A percentile compares a stretch with the other conserved stretches of the same genome.
phyloP scores from a whole-genome alignment of 2,329 filamentous ascomycete genomes.

The Fusarium goolgardi region DNA sequence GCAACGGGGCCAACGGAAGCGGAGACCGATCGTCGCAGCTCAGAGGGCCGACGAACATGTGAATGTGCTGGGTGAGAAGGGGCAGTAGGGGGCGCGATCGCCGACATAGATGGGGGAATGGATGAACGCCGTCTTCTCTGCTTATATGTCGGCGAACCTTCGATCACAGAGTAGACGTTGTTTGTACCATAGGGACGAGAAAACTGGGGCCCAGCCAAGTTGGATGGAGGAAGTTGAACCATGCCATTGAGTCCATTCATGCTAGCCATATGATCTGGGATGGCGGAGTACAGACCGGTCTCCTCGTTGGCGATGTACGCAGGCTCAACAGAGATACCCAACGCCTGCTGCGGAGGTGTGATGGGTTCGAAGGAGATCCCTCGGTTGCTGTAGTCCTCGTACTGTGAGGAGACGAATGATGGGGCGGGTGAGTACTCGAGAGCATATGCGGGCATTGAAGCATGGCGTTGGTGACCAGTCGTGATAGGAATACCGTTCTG shows the following conservation, averaged over 20 bases:
- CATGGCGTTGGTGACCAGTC: slow-evolving; percentile 89
- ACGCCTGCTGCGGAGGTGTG: slow-evolving; percentile 90
- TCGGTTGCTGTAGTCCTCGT: slow-evolving; percentile 96
- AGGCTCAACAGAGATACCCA: slow-evolving; percentile 85
- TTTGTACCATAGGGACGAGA: slow-evolving; percentile 76
- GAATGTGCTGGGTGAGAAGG: slow-evolving; percentile 73
- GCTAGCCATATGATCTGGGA: slow-evolving; percentile 82
- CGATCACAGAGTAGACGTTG: slow-evolving; percentile 94
- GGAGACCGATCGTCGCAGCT: slow-evolving; percentile 91
- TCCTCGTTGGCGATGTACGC: slow-evolving; percentile 99
- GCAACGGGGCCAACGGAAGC: slow-evolving; percentile 84
- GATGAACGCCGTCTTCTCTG: slow-evolving; percentile 94
- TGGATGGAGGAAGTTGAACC: slow-evolving; percentile 90
- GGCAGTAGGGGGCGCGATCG: slow-evolving; percentile 74
- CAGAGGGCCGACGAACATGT: slow-evolving; percentile 86
- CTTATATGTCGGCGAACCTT: slow-evolving; percentile 99
- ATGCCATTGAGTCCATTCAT: slow-evolving; percentile 85
- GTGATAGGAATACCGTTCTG: slow-evolving; percentile 88
- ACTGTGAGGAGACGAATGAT: slow-evolving; percentile 98
- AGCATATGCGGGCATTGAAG: slow-evolving; percentile 95
- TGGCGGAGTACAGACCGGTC: slow-evolving; percentile 93
- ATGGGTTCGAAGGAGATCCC: slow-evolving; percentile 97
- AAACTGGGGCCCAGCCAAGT: slow-evolving; percentile 83
- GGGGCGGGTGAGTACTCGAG: slow-evolving; percentile 98
- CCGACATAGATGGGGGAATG: slow-evolving; percentile 81